Evolutionary conservation across 176 grass and related monocot genomes (phyloP), one percentile per base, ranked within the genome.

Genomic region (Ampelocalamus luodianensis): DNA sequence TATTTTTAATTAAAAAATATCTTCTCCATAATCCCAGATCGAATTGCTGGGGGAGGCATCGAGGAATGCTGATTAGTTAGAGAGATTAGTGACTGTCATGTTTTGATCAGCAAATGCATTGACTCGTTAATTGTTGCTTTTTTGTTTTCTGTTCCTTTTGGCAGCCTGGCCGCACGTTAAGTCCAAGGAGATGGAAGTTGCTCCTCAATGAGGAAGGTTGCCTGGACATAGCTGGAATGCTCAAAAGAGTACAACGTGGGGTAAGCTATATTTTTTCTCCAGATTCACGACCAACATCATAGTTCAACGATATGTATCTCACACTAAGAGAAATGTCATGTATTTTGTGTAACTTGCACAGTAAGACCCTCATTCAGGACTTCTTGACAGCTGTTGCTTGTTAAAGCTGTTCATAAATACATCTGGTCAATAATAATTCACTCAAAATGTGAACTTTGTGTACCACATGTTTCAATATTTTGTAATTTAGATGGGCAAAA

Each of bases 121-220:
- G 32, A 68, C 68, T 42, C 2, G 6, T n/a, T 72, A 34, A 54
- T 66, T 12, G 1, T 49, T 54, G 8, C 12, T 6, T 32, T 48
- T 49, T 0, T n/a, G 61, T 45, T 83, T 70, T 39, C 9, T 51
- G 2, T 53, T 37, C 62, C 20, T 40, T 76, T 29, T 90, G 82
- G 74, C 85, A 98, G 96, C 93, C 91, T 87, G 88, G 93, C 40
- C 92, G 86, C 60, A 98, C 96, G 13, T 81, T 98, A 18, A 95
- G 96, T 78, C 85, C 89, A 46, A 98, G 66, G 87, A 83, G 93
- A 89, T 98, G 96, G 96, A 87, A 92, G 71, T 77, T 94, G 53
- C 94, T 94, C 26, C 90, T 92, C 76, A 93, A 90, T 16, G 91
- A 91, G 79, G 96, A 95, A 70, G 96, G 96, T 38, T 45, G 60